Percentiles rank a stretch among this genome's conserved stretches.
Evolutionary conservation across 495 filamentous ascomycete species (phyloP).

Genomic region (Endocarpon pusillum): DNA sequence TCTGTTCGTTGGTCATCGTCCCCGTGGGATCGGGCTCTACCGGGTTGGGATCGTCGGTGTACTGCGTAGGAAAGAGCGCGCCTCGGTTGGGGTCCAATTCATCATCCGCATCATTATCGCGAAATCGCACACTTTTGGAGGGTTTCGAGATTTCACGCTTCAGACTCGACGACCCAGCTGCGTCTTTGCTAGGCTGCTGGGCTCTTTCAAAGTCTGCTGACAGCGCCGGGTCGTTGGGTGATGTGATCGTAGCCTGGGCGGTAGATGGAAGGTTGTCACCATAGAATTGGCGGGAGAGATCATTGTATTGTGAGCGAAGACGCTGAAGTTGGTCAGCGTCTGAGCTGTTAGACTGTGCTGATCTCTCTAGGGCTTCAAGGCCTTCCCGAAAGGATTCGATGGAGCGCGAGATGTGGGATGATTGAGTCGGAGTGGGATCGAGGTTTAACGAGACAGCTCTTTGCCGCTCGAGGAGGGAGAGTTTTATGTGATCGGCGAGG

Average conservation of each 20-base stretch:
- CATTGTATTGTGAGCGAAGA: conserved; percentile 35
- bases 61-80: conserved; percentile 43
- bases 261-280: conserved; percentile 35
- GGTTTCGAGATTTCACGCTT: conserved; percentile 30
- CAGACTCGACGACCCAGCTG: conserved; percentile 16
- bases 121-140: conserved; percentile 83
- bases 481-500: conserved; percentile 37
- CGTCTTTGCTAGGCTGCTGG: neutral
- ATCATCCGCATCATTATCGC: conserved; percentile 36
- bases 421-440: conserved; percentile 66
- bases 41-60: conserved; percentile 43
- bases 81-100: conserved; percentile 35
- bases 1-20: conserved; percentile 63
- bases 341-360: conserved; percentile 43
- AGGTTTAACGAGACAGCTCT: conserved; percentile 77
- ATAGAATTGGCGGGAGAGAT: conserved; percentile 43
- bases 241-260: conserved; percentile 25
- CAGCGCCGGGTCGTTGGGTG: conserved; percentile 52
- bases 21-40: conserved; percentile 46
- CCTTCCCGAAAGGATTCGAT: conserved; percentile 74
- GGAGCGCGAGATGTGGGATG: conserved; percentile 77
- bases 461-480: conserved; percentile 60
- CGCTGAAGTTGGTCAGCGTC: conserved; percentile 47
- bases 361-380: conserved; percentile 55
- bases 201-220: conserved; percentile 50